Evolutionary conservation across 257 asterid genomes (phyloP).

Genomic region (Ehretia macrophylla): DNA sequence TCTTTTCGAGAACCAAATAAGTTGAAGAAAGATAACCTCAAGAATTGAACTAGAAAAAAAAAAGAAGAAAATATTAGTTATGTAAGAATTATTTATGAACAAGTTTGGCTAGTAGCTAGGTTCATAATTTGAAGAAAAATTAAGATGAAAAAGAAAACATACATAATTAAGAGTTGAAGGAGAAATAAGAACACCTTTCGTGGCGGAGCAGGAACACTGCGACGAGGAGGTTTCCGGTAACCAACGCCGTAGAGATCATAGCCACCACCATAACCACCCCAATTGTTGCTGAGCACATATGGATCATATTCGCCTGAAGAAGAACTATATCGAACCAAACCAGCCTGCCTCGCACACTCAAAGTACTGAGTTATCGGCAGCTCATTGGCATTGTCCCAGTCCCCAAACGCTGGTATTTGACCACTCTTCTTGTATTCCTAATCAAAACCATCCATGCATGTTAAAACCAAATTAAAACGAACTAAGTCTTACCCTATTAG

Average conservation of each 20-base stretch:
- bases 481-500: too few relatives aligned
- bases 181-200: slow-evolving; percentile 25
- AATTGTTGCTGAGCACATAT: slow-evolving; percentile 5
- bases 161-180: too few relatives aligned
- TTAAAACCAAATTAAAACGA: too few relatives aligned
- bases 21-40: too few relatives aligned
- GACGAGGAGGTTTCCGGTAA: slow-evolving; percentile 32
- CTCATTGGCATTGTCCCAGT: slow-evolving; percentile 63
- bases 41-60: too few relatives aligned
- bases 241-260: slow-evolving; percentile 26
- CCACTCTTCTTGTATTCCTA: slow-evolving; percentile 49
- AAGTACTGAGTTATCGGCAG: slow-evolving; percentile 73
- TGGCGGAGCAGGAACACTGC: slow-evolving; percentile 29
- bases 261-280: slow-evolving; percentile 6
- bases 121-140: too few relatives aligned
- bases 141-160: too few relatives aligned
- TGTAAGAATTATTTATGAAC: too few relatives aligned
- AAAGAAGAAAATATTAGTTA: too few relatives aligned
- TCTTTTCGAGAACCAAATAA: too few relatives aligned
- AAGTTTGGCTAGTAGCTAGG: too few relatives aligned
- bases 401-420: slow-evolving; percentile 72
- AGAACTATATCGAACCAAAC: slow-evolving; percentile 45
- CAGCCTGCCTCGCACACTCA: slow-evolving; percentile 76
- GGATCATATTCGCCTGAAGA: slow-evolving; percentile 21
- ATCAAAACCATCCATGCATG: neutral